phyloP scores from a whole-genome alignment of 805 yeast species.

The Priceomyces fermenticarens region DNA sequence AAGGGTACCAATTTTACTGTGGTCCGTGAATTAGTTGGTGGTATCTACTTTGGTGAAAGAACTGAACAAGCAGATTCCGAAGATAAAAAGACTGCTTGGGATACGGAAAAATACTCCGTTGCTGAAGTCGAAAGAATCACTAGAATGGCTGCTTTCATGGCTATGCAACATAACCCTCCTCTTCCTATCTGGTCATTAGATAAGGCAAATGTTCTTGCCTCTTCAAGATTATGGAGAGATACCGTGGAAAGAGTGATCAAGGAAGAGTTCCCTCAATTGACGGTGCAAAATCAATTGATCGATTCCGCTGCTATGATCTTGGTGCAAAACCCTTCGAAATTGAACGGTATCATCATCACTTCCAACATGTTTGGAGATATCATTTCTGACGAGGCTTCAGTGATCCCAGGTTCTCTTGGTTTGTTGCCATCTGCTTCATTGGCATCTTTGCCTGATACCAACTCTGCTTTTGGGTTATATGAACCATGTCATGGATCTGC shows the following conservation, averaged over 20 bases:
- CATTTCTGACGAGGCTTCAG: constrained; percentile 96
- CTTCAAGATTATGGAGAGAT: constrained; percentile 94
- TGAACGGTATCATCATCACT: constrained; percentile 91
- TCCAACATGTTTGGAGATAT: constrained; percentile 98
- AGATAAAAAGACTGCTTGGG: constrained; percentile 74
- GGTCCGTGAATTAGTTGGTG: constrained; percentile 96
- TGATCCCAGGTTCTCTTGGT: constrained; percentile 96
- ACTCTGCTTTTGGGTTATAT: constrained; percentile 90
- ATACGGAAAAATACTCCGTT: constrained; percentile 88
- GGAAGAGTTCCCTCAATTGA: constrained; percentile 87
- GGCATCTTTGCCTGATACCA: constrained; percentile 94
- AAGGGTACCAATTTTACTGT: constrained; percentile 89
- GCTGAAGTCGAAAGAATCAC: constrained; percentile 93
- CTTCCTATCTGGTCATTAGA: constrained; percentile 94
- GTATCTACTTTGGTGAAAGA: constrained; percentile 96
- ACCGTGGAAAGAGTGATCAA: constrained; percentile 82
- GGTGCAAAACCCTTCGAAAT: constrained; percentile 83
- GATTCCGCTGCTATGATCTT: constrained; percentile 99
- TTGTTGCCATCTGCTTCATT: constrained; percentile 93
- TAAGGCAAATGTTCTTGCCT: constrained; percentile 96
- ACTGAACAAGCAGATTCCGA: constrained; percentile 79
- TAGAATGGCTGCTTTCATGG: constrained; percentile 97
- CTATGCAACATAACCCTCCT: constrained; percentile 91
- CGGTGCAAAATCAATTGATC: constrained; percentile 88
- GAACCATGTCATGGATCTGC: constrained; percentile 99